Evolutionary conservation across 1,284 basidiomycete genomes (phyloP), one percentile per base, ranked within the genome.

Genomic region (Xerocomus subilludens): DNA sequence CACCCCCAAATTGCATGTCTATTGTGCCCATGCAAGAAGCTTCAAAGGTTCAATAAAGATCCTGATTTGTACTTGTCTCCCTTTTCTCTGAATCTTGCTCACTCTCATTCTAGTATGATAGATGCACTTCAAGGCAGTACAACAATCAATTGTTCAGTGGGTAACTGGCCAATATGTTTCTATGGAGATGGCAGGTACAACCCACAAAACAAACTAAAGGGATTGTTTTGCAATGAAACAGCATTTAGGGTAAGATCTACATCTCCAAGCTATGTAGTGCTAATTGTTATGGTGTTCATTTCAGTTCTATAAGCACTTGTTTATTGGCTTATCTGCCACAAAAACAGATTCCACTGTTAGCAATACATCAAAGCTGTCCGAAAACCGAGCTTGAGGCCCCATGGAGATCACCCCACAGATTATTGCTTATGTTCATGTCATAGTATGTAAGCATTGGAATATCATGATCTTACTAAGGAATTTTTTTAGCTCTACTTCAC

Each of bases 401-500:
- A 53, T 2, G 14, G 13, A 8, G 38, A 64, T 53, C 11, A 75
- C 53, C 4, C 20, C n/a, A 23, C 18, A 59, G 4, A 66, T 66
- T 5, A 73, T 73, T 13, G 49, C 72, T 23, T 73, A 74, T n/a
- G 25, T 74, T 14, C 73, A 75, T 14, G 45, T 66, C 20, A 62
- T 75, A 2, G 53, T 58, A 71, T 4, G 38, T 64, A 20, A 13
- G 21, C 13, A 58, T 32, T 30, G 27, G 53, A 30, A 56, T 32
- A 11, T 32, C 42, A 20, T 32, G 55, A 30, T 56, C 4, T 18
- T 32, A 42, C 42, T 42, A 42, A 42, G 4, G 21, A 14, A 6
- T 2, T 47, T 66, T 56, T 20, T 42, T 25, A 66, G 64, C 64
- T 66, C 30, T 67, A 67, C 32, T 67, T 67, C 27, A 67, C 65